These are phyloP conservation scores for Schizochytrium sp. DNA, from an alignment of 108 stramenopile species.

Conservation along the genomic window DNA sequence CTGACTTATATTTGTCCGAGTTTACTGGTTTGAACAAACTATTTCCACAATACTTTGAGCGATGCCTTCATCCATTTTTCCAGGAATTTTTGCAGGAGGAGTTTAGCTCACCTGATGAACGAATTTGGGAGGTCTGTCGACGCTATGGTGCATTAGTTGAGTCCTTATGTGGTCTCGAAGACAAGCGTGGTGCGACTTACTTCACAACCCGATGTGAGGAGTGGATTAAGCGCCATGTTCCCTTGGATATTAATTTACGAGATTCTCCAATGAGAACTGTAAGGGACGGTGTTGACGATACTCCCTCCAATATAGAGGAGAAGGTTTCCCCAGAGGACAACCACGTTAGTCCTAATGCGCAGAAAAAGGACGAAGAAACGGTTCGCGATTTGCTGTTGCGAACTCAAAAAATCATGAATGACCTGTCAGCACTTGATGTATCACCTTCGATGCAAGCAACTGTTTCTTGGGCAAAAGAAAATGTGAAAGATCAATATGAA, in stretches of 20 bases:
- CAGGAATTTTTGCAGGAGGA: conserved; percentile 69
- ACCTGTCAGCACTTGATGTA: background rate
- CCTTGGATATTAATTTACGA: background rate
- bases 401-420: conserved; percentile 7
- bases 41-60: conserved; percentile 77
- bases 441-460: background rate
- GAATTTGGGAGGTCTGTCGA: conserved; percentile 85
- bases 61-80: conserved; percentile 78
- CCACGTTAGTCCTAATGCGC: too few species aligned
- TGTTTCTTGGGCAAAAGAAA: background rate
- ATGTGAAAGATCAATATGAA: background rate
- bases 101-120: conserved; percentile 85
- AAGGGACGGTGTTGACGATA: background rate
- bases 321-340: too few species aligned
- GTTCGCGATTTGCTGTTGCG: conserved; percentile 10
- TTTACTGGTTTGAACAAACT: conserved; percentile 64
- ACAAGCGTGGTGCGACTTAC: conserved; percentile 81
- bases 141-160: conserved; percentile 81
- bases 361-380: background rate
- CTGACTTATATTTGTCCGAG: conserved; percentile 81
- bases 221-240: background rate
- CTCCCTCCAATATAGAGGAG: too few species aligned
- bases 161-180: conserved; percentile 82
- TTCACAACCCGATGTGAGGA: conserved; percentile 67
- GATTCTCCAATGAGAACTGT: conserved; percentile 14